Conservation (phyloP, 208 protist species). For the Angomonas deanei region DNA sequence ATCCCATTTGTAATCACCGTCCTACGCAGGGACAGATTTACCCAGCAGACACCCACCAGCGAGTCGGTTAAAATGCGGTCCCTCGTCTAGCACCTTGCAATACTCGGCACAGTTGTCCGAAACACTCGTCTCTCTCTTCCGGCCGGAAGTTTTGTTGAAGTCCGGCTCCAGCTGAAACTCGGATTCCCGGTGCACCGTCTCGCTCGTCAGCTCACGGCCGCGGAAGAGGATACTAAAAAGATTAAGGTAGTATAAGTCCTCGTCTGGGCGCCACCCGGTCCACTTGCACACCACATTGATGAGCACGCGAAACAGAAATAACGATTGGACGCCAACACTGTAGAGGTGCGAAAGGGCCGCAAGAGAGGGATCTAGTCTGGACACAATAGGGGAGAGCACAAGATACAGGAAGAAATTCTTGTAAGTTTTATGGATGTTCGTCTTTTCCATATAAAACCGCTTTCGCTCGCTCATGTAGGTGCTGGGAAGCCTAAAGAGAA, state of each 20-base stretch:
- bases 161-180: background rate
- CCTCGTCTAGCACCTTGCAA: slow-evolving; percentile 28
- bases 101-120: slow-evolving; percentile 13
- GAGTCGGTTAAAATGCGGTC: slow-evolving; percentile 33
- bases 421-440: background rate
- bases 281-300: background rate
- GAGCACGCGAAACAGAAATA: background rate
- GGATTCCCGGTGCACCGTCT: background rate
- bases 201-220: background rate
- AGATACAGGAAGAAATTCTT: background rate
- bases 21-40: too few species aligned
- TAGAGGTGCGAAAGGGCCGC: background rate
- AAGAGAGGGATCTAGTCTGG: background rate
- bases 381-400: background rate
- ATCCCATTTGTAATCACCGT: too few species aligned
- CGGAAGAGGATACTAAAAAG: background rate
- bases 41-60: slow-evolving; percentile 30
- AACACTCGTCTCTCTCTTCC: slow-evolving; percentile 3
- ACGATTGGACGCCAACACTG: background rate
- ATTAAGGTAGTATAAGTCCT: background rate
- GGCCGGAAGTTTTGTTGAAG: slow-evolving; percentile 8
- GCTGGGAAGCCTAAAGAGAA: background rate
- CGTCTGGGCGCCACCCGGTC: background rate
- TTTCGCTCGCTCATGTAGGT: background rate
- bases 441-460: slow-evolving; percentile 1